Evolutionary conservation across 805 yeast species (phyloP).

Genomic region (Zygotorulaspora chibaensis): DNA sequence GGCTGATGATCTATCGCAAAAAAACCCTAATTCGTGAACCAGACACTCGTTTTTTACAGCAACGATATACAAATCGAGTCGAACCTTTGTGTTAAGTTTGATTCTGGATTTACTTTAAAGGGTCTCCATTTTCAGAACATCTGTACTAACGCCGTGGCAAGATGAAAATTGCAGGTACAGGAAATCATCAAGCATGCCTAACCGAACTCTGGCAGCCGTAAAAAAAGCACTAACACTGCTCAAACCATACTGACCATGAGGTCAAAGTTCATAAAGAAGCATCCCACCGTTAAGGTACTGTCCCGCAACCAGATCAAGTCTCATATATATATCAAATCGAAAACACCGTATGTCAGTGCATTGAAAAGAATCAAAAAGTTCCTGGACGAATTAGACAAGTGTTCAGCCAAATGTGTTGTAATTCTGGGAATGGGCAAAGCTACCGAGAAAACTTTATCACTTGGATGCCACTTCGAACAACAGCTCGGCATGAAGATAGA

Average conservation of each 20-base stretch:
- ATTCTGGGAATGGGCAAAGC: slow-evolving; percentile 77
- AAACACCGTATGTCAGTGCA: slow-evolving; percentile 71
- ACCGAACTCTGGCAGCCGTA: too few species aligned
- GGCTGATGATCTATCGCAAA: too few species aligned
- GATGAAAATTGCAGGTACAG: too few species aligned
- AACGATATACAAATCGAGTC: too few species aligned
- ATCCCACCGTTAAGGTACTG: slow-evolving; percentile 29
- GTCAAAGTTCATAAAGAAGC: slow-evolving; percentile 14
- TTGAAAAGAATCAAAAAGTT: slow-evolving; percentile 58
- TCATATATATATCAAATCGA: slow-evolving; percentile 53
- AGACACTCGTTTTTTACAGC: too few species aligned
- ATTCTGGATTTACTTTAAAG: too few species aligned
- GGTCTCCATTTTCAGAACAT: too few species aligned
- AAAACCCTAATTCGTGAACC: too few species aligned
- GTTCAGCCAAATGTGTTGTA: slow-evolving; percentile 44
- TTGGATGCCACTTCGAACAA: slow-evolving; percentile 57
- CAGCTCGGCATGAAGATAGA: slow-evolving; percentile 52
- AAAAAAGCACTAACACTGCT: too few species aligned
- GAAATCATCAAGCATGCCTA: too few species aligned
- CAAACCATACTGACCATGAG: slow-evolving; percentile 1
- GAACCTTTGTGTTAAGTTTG: too few species aligned
- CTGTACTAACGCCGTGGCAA: too few species aligned
- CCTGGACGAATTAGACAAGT: slow-evolving; percentile 44
- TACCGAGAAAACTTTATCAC: slow-evolving; percentile 55
- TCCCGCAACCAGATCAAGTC: slow-evolving; percentile 45